Evolutionary conservation across 2,329 filamentous ascomycete genomes (phyloP).

Genomic region (Colletotrichum spaethianum): DNA sequence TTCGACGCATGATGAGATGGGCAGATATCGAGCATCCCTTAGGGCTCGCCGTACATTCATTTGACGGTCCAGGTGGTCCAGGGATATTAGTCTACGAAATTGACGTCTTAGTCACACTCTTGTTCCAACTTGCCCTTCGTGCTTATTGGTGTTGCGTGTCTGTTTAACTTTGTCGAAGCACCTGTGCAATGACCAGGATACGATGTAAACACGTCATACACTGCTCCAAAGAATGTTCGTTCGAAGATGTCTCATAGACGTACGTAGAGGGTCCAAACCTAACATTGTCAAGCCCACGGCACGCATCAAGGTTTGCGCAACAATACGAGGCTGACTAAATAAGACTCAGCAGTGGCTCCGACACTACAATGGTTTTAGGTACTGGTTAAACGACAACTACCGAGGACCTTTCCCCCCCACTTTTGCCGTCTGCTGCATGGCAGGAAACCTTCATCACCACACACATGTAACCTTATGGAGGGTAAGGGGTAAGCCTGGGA

Average conservation of each 20-base stretch:
- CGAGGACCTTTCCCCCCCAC: no score
- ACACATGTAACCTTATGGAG: background rate
- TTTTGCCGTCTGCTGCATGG: background rate
- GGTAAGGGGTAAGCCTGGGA: background rate
- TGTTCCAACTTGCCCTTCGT: background rate
- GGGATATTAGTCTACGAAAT: conserved; percentile 17
- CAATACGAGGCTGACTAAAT: background rate
- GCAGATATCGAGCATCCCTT: conserved; percentile 15
- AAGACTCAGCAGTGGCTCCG: background rate
- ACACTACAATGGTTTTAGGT: background rate
- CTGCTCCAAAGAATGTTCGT: conserved; percentile 2
- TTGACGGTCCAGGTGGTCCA: conserved; percentile 13
- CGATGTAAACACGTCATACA: background rate
- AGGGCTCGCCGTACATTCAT: conserved; percentile 23
- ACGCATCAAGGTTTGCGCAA: background rate
- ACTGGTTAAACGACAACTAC: no score
- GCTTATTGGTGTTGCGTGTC: background rate
- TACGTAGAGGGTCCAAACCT: background rate
- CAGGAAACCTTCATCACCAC: background rate
- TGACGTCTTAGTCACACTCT: conserved; percentile 17
- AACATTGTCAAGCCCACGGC: background rate
- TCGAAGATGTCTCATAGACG: background rate
- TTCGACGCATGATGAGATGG: conserved; percentile 34
- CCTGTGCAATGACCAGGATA: background rate
- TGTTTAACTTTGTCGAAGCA: no score